These are phyloP conservation scores for Cicer cuneatum DNA, from an alignment of 306 rosid species.

Conservation along the genomic window DNA sequence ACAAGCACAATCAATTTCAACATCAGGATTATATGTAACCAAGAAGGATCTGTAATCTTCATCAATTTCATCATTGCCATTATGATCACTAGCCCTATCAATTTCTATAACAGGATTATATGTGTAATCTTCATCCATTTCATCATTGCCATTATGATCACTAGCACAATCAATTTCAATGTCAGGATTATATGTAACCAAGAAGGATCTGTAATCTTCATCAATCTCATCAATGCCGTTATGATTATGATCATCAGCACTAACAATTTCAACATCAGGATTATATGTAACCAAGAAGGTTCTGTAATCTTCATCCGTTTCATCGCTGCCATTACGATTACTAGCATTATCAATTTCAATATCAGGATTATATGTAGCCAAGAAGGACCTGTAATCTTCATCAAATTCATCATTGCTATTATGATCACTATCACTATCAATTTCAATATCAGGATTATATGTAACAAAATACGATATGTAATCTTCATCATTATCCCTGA, in stretches of 20 bases:
- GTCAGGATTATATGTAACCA: neutral
- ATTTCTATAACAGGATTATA: neutral
- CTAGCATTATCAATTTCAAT: neutral
- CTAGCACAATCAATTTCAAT: neutral
- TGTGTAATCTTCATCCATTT: too few relatives aligned
- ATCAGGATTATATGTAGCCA: neutral
- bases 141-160: neutral
- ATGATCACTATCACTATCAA: constrained; percentile 3
- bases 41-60: too few relatives aligned
- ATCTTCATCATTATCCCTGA: neutral
- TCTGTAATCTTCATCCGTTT: constrained; percentile 45
- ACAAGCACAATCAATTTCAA: neutral
- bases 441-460: constrained; percentile 11
- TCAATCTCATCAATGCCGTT: neutral
- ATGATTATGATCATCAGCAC: neutral
- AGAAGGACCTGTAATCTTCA: neutral
- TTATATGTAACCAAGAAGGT: constrained; percentile 28
- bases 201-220: neutral
- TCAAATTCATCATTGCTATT: neutral
- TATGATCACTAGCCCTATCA: neutral
- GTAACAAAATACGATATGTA: constrained; percentile 10
- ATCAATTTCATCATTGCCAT: too few relatives aligned
- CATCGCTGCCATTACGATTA: neutral
- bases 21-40: neutral
- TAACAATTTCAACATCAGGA: neutral